Percentiles rank a stretch among this genome's conserved stretches.
Evolutionary conservation across 2,329 filamentous ascomycete genomes (phyloP).

Genomic region (Fusarium sp.): DNA sequence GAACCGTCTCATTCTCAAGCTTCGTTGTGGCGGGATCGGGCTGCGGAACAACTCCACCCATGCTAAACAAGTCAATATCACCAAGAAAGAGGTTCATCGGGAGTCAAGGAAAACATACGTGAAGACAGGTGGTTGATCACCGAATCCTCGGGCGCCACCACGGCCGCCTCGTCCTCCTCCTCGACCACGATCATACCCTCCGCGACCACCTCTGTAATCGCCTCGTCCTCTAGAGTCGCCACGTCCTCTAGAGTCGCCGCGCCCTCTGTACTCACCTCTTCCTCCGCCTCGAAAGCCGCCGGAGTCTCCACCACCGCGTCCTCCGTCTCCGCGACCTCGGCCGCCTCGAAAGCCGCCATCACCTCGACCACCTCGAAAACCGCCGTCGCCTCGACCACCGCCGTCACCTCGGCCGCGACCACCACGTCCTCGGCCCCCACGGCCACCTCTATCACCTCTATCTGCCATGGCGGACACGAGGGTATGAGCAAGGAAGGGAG

Average conservation of each 20-base stretch:
- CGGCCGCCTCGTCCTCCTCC: constrained; percentile 40
- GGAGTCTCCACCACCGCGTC: constrained; percentile 26
- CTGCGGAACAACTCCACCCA: constrained; percentile 30
- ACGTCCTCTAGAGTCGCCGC: constrained; percentile 24
- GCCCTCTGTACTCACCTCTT: constrained; percentile 25
- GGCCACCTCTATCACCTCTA: constrained; percentile 40
- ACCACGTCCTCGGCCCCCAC: constrained; percentile 26
- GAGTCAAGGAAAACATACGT: constrained; percentile 27
- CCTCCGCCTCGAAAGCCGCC: constrained; percentile 30
- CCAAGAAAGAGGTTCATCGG: background rate
- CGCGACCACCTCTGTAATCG: constrained; percentile 15
- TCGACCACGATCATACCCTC: constrained; percentile 30
- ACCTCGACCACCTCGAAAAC: constrained; percentile 31
- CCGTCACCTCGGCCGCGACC: constrained; percentile 9
- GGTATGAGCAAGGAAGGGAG: background rate
- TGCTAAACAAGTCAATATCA: constrained; percentile 32
- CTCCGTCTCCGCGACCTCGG: constrained; percentile 35
- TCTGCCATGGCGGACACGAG: constrained; percentile 40
- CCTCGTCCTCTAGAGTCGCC: background rate
- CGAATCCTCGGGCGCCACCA: constrained; percentile 28
- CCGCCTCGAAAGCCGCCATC: constrained; percentile 29
- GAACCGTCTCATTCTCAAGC: constrained; percentile 54
- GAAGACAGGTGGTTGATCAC: constrained; percentile 26
- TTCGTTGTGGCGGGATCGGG: constrained; percentile 44
- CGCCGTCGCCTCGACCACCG: constrained; percentile 2